Percentiles rank a stretch among this genome's conserved stretches.
Evolutionary conservation across 1,284 basidiomycete genomes (phyloP).

Genomic region (Sporisorium graminicola): DNA sequence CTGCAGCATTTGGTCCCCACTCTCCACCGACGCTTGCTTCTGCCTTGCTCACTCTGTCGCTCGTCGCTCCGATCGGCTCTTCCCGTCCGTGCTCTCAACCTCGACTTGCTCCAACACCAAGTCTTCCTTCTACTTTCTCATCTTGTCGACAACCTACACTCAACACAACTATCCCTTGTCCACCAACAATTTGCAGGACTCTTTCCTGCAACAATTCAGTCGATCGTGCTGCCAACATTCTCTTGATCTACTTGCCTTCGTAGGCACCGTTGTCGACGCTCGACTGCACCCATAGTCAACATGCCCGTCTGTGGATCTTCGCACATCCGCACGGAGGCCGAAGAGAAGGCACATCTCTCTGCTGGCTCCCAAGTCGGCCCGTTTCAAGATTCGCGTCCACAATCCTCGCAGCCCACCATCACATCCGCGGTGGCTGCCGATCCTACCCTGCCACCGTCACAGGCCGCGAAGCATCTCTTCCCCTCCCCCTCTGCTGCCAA

Average conservation of each 20-base stretch:
- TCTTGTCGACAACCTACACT: background rate
- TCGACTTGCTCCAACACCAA: conserved; percentile 4
- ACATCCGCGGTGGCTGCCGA: conserved; percentile 65
- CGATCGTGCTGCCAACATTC: background rate
- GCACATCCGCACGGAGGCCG: conserved; percentile 28
- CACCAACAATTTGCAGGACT: background rate
- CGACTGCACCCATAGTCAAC: conserved; percentile 3
- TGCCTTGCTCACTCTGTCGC: background rate
- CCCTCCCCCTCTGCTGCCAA: conserved; percentile 55
- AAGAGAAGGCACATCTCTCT: conserved; percentile 43
- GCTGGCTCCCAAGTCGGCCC: conserved; percentile 42
- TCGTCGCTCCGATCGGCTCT: background rate
- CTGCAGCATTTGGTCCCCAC: background rate
- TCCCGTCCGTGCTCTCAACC: background rate
- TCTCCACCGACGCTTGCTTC: background rate
- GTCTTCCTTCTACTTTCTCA: too few relatives aligned
- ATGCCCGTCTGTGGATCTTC: conserved; percentile 51
- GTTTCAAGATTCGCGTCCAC: conserved; percentile 39
- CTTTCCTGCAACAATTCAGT: background rate
- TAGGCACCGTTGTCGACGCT: background rate
- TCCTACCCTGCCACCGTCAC: conserved; percentile 49
- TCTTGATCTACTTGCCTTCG: background rate
- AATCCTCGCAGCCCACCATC: conserved; percentile 57
- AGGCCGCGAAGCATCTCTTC: conserved; percentile 58
- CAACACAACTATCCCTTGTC: background rate